A percentile compares a stretch with the other conserved stretches of the same genome.
Evolutionary conservation across 2,329 filamentous ascomycete genomes (phyloP).

Genomic region (Verticillium isaacii): DNA sequence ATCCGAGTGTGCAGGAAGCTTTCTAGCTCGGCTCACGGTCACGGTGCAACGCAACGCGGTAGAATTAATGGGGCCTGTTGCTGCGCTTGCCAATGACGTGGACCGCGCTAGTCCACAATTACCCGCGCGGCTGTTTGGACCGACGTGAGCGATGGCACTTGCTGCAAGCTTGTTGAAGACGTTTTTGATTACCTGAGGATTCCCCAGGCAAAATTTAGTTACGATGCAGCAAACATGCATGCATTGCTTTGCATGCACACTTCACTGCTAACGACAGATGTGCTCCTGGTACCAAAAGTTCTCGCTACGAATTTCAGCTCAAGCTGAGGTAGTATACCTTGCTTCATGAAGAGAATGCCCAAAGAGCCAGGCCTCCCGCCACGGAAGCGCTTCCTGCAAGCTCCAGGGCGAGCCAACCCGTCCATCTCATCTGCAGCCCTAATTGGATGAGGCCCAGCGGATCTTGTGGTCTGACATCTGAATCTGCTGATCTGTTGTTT

Average conservation of each 20-base stretch:
- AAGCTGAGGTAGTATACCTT: neutral
- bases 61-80: neutral
- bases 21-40: neutral
- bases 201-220: too few relatives aligned
- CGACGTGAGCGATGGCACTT: neutral
- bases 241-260: too few relatives aligned
- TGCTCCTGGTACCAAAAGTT: neutral
- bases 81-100: neutral
- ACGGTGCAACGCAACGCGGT: neutral
- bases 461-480: conserved; percentile 46
- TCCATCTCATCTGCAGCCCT: conserved; percentile 58
- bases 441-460: conserved; percentile 74
- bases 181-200: too few relatives aligned
- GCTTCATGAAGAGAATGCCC: conserved; percentile 35
- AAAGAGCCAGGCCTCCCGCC: conserved; percentile 66
- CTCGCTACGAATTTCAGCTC: too few relatives aligned
- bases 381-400: conserved; percentile 70
- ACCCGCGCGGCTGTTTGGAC: neutral
- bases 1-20: neutral
- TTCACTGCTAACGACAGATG: neutral
- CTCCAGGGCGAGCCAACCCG: conserved; percentile 65
- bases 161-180: too few relatives aligned
- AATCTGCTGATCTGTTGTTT: neutral
- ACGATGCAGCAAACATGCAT: too few relatives aligned
- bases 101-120: neutral